These are phyloP conservation scores for Scutellaria minor DNA, from an alignment of 257 asterid genomes.

Conservation along the genomic window DNA sequence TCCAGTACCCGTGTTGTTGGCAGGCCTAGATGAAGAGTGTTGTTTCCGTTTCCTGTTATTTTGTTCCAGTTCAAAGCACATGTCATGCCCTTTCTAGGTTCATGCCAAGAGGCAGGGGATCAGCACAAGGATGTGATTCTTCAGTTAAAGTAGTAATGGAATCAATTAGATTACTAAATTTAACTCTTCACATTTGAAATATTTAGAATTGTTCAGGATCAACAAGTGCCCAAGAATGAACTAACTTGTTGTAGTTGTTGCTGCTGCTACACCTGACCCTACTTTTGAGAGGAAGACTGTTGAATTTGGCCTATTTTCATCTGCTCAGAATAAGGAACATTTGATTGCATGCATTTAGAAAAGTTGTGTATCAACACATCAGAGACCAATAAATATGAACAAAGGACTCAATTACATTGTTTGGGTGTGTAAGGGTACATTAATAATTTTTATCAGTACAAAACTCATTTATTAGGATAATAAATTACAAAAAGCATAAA, in stretches of 20 bases:
- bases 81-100: conserved; percentile 17
- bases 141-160: conserved; percentile 3
- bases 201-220: conserved; percentile 23
- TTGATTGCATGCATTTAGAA: conserved; percentile 25
- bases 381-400: neutral
- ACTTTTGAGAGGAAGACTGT: conserved; percentile 63
- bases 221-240: conserved; percentile 27
- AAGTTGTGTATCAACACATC: neutral
- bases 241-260: conserved; percentile 56
- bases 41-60: conserved; percentile 85
- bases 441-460: conserved; percentile 5
- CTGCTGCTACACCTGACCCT: conserved; percentile 63
- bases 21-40: conserved; percentile 93
- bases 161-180: conserved; percentile 7
- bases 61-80: conserved; percentile 49
- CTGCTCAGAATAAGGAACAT: conserved; percentile 40
- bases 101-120: conserved; percentile 6
- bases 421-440: conserved; percentile 5
- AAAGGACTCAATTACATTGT: conserved; percentile 25
- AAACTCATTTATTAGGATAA: neutral
- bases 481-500: neutral
- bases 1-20: conserved; percentile 82
- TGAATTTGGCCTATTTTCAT: conserved; percentile 64
- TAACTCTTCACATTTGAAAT: neutral
- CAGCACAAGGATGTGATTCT: conserved; percentile 4